phyloP scores from a whole-genome alignment of 352 stramenopile species.

The Saprolegnia parasitica region DNA sequence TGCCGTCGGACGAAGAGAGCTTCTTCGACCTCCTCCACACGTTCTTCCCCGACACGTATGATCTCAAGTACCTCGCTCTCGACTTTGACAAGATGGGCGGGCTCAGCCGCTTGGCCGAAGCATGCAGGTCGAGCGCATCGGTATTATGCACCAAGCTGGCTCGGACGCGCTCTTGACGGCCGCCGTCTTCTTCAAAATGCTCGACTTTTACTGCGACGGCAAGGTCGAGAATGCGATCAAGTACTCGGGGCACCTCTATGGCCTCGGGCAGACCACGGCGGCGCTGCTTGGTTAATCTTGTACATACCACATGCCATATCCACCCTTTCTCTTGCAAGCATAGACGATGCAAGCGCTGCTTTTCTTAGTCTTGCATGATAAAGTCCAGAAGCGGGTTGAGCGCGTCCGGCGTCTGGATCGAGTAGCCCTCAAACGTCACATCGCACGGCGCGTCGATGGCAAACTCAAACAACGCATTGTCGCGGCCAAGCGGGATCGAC shows the following conservation, averaged over 20 bases:
- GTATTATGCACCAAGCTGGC: slow-evolving; percentile 98
- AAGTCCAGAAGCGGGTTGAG: slow-evolving; percentile 17
- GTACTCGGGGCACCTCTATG: slow-evolving; percentile 84
- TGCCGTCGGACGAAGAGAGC: slow-evolving; percentile 84
- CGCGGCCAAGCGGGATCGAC: slow-evolving; percentile 67
- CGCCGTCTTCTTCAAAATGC: slow-evolving; percentile 90
- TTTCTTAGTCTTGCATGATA: slow-evolving; percentile 17
- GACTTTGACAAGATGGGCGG: slow-evolving; percentile 97
- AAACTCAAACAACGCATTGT: slow-evolving; percentile 69
- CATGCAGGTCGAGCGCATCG: slow-evolving; percentile 96
- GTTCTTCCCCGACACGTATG: slow-evolving; percentile 98
- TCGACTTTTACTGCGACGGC: slow-evolving; percentile 83
- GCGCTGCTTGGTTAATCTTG: slow-evolving; percentile 12
- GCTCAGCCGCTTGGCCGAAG: slow-evolving; percentile 94
- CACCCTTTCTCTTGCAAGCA: neutral
- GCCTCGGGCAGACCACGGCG: slow-evolving; percentile 39
- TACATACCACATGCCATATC: neutral
- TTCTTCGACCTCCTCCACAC: slow-evolving; percentile 98
- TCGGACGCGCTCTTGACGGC: slow-evolving; percentile 96
- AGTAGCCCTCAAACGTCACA: slow-evolving; percentile 63
- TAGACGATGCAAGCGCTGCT: no score
- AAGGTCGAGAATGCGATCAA: slow-evolving; percentile 79
- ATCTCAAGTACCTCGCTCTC: slow-evolving; percentile 99
- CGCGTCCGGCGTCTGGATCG: slow-evolving; percentile 42
- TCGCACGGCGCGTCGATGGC: slow-evolving; percentile 77